These are phyloP conservation scores for Silene uniflora DNA, from an alignment of 148 eudicot genomes.

Conservation along the genomic window DNA sequence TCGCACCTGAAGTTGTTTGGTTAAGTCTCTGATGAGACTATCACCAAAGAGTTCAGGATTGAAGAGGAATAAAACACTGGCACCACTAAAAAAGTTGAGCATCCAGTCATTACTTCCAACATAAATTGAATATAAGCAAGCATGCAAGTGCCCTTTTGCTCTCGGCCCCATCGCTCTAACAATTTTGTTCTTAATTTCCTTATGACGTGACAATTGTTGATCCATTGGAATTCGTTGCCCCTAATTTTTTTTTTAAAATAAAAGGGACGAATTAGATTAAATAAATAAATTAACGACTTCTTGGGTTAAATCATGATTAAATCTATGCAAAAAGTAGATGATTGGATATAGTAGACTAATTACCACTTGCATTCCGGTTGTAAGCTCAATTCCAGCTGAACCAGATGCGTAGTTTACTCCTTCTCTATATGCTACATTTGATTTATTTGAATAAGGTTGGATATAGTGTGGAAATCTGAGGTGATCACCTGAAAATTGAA, in stretches of 20 bases:
- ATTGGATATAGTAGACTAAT: not conserved
- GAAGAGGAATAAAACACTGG: too few species aligned
- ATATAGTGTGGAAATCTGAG: constrained; percentile 30
- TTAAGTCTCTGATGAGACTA: too few species aligned
- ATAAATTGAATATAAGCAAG: constrained; percentile 33
- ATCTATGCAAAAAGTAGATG: too few species aligned
- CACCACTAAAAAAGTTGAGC: too few species aligned
- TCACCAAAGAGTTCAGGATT: too few species aligned
- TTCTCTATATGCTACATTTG: constrained; percentile 8
- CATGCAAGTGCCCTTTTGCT: constrained; percentile 9
- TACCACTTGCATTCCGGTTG: constrained; percentile 34
- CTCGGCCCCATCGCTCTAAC: constrained; percentile 15
- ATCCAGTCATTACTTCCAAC: constrained; percentile 15
- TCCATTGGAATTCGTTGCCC: constrained; percentile 29
- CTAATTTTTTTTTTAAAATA: not conserved
- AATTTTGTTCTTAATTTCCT: constrained; percentile 23
- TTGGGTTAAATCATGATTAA: not conserved
- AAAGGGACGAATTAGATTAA: not conserved
- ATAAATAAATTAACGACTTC: not conserved
- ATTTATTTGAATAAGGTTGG: constrained; percentile 20
- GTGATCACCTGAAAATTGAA: constrained; percentile 23
- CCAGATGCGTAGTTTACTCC: constrained; percentile 40
- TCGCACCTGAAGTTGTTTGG: too few species aligned
- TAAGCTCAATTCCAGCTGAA: constrained; percentile 28
- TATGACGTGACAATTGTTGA: constrained; percentile 18